Conservation (phyloP, 768 basidiomycete species). For the Pholiota microspora region DNA sequence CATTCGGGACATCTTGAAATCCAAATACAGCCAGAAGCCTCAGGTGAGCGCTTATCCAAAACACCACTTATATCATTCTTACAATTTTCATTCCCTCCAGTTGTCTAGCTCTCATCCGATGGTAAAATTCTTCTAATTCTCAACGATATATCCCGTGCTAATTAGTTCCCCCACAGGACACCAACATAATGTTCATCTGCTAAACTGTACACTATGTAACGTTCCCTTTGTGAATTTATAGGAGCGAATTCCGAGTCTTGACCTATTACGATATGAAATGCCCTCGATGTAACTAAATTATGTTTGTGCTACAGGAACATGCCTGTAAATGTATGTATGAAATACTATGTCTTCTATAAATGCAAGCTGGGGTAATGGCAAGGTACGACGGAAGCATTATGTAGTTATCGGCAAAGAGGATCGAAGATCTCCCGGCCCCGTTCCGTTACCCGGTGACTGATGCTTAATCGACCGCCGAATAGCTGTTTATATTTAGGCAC, state of each 20-base stretch:
- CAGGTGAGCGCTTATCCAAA: constrained; percentile 23
- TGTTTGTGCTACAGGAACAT: not conserved
- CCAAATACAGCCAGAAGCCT: constrained; percentile 43
- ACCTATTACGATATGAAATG: not conserved
- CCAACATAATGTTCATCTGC: constrained; percentile 37
- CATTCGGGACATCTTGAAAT: constrained; percentile 37
- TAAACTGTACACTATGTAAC: constrained; percentile 14
- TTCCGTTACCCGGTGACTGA: not conserved
- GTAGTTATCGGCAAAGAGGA: not conserved
- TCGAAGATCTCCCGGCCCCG: not conserved
- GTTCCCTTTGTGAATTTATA: not conserved
- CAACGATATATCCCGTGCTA: not conserved
- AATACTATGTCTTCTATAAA: no score
- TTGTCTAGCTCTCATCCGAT: constrained; percentile 36
- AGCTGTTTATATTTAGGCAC: not conserved
- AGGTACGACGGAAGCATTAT: not conserved
- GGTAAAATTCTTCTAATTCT: constrained; percentile 21
- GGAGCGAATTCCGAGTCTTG: not conserved
- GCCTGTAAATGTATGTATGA: not conserved
- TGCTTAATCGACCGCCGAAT: no score
- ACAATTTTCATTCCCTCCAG: constrained; percentile 31
- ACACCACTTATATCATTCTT: not conserved
- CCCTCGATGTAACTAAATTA: not conserved
- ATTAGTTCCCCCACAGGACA: constrained; percentile 32
- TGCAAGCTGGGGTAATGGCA: no score